Base-by-base conservation (phyloP, 2,329 filamentous ascomycete species). In the Cladosporium sp. region DNA sequence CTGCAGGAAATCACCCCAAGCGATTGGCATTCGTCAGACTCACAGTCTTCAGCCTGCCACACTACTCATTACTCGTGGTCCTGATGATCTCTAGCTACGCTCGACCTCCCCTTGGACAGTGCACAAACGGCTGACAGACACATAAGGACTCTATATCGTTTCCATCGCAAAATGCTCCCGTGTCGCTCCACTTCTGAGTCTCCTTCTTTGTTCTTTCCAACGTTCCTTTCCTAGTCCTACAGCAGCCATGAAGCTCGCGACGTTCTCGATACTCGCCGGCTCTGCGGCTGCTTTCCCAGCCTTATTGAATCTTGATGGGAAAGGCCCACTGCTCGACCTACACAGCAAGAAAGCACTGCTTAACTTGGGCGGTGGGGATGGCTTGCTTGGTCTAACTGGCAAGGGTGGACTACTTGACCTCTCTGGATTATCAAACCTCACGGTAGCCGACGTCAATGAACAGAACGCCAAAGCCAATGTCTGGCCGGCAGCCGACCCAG, bases 211-310 rank as follows among this genome's bases (percentile, higher is more conserved):
- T 8, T 47, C 28, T 47, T 28, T 17, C 43, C 15, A 14, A 11
- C 17, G 28, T 28, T 28, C n/a, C 25, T 30, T n/a, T n/a, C 28
- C 22, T 47, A 47, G 43, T 47, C 8, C n/a, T 25, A 20, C 30
- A 50, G 36, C 36, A 14, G 17, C 20, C 25, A 56, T 56, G 54
- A 56, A 56, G 54, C 42, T 56, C 42, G 54, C 54, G 30, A 38
- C 42, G 14, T 38, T 56, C 34, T 56, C 54, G 8, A 34, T 43
- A 20, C 42, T 56, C 12, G 42, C 43, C n/a, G 54, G 42, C 34
- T 38, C 54, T 12, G 36, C 54, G n/a, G 54, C 42, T 12, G 54
- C 54, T 15, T 56, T 56, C 14, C 54, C 54, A 37, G 54, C 42
- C 9, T n/a, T 56, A 8, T 28, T 56, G 8, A 56, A 56, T 19